These are phyloP conservation scores for Zygotorulaspora florentina DNA, from an alignment of 805 yeast genomes.

Conservation along the genomic window DNA sequence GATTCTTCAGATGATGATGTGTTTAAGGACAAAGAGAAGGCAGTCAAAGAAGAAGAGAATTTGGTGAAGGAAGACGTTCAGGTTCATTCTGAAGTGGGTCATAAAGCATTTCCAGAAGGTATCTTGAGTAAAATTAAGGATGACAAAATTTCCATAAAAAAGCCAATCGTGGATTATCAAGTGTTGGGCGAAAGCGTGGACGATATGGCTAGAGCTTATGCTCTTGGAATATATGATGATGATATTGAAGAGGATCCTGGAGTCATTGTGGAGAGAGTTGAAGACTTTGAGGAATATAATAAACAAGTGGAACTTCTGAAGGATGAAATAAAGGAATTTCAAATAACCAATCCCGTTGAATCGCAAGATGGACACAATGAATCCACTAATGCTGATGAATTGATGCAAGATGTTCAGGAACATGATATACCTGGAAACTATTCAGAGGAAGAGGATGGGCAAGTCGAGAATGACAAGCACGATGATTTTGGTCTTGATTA, in stretches of 20 bases:
- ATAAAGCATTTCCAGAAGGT: conserved; percentile 13
- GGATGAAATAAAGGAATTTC: conserved; percentile 27
- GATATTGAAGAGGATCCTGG: conserved; percentile 52
- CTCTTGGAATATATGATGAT: conserved; percentile 57
- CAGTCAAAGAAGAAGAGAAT: too few species aligned
- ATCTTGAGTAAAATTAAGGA: conserved; percentile 9
- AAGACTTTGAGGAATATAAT: conserved; percentile 53
- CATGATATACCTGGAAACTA: conserved; percentile 28
- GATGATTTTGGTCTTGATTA: conserved; percentile 20
- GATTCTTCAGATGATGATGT: not conserved
- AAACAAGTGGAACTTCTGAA: conserved; percentile 39
- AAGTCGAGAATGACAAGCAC: conserved; percentile 23
- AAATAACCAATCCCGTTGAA: conserved; percentile 16
- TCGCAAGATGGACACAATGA: conserved; percentile 2
- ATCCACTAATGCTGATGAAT: conserved; percentile 24
- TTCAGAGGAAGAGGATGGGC: conserved; percentile 31
- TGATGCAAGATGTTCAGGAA: conserved; percentile 31
- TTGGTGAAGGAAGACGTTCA: not conserved
- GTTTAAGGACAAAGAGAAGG: too few species aligned
- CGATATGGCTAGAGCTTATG: conserved; percentile 57
- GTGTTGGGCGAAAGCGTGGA: conserved; percentile 45
- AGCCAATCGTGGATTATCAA: conserved; percentile 38
- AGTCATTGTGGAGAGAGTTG: conserved; percentile 48
- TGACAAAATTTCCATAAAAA: conserved; percentile 1
- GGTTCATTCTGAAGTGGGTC: not conserved